Base-by-base conservation (phyloP, 305 asterid species). In the Solanum hybrid region DNA sequence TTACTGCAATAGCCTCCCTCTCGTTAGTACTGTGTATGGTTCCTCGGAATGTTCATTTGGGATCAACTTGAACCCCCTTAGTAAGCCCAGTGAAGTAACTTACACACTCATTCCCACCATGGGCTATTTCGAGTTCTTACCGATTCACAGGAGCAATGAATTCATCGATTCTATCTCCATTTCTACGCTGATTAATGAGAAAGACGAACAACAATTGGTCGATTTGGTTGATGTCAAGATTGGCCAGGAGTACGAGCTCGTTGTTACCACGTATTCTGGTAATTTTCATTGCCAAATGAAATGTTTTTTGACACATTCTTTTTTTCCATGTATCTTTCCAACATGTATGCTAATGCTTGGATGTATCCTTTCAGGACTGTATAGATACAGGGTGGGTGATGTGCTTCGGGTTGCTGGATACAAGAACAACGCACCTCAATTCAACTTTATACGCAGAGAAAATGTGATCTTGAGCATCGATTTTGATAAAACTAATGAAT, bases 181-280 rank as follows among this genome's bases (percentile, higher is more conserved):
- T 36, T 3, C 87, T 26, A 27, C 27, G 10, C 38, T 88, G 38
- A 76, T 60, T 7, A 56, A 22, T 86, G 90, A 85, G 34, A 89
- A 88, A 78, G 90, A 90, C 7, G 0, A 26, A 60, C 88, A 89
- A 2, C 56, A 86, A 26, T 78, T 91, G 82, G 89, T 92, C 22
- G 93, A 92, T 85, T 85, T 92, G 64, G 92, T 77, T 75, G 90
- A 92, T 71, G 92, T 92, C 26, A 82, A 92, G 38, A 87, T 91
- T 40, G 94, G 92, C 7, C 87, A 91, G 56, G 92, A 92, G 24
- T 92, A 92, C 42, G 92, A 92, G 72, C 88, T 91, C 11, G 90
- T 92, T 38, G 73, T 91, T 89, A 91, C 93, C 29, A 92, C 93
- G 17, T 92, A 90, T 81, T 90, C 91, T 15, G 93, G 93, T 87